Conservation (phyloP, 2,329 filamentous ascomycete species). For the Alternaria sp. region DNA sequence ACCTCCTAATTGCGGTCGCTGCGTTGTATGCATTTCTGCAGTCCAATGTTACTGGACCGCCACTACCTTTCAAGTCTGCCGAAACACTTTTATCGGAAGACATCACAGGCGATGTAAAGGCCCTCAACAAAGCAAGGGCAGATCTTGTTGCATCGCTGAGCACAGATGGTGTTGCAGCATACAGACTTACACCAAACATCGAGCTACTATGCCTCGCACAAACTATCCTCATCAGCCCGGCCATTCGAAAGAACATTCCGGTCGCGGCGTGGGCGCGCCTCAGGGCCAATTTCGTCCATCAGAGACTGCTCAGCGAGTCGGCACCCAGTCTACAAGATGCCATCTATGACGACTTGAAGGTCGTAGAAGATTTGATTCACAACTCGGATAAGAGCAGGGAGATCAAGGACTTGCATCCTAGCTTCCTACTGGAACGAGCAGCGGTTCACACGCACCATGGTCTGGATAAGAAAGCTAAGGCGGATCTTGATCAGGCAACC, state of each 20-base stretch:
- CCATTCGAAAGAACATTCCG: slow-evolving; percentile 55
- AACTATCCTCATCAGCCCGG: slow-evolving; percentile 61
- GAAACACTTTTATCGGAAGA: slow-evolving; percentile 60
- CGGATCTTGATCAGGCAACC: slow-evolving; percentile 74
- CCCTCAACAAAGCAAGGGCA: slow-evolving; percentile 54
- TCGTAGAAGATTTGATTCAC: slow-evolving; percentile 58
- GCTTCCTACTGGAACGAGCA: slow-evolving; percentile 82
- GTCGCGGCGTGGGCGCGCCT: slow-evolving; percentile 70
- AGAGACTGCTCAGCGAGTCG: slow-evolving; percentile 70
- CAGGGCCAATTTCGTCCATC: slow-evolving; percentile 76
- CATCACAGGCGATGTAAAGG: slow-evolving; percentile 47
- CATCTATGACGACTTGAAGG: slow-evolving; percentile 68
- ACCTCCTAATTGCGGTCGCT: slow-evolving; percentile 69
- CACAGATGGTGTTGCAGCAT: slow-evolving; percentile 85
- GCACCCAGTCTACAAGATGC: slow-evolving; percentile 66
- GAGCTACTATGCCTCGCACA: slow-evolving; percentile 84
- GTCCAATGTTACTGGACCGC: slow-evolving; percentile 85
- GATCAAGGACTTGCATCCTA: slow-evolving; percentile 54
- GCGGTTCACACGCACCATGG: slow-evolving; percentile 86
- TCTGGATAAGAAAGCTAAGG: slow-evolving; percentile 75
- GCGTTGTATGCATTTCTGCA: slow-evolving; percentile 83
- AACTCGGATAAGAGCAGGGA: slow-evolving; percentile 29
- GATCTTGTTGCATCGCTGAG: slow-evolving; percentile 74
- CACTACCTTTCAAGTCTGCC: slow-evolving; percentile 67
- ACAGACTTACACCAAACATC: slow-evolving; percentile 81